Base-by-base conservation (phyloP, 2,329 filamentous ascomycete genomes). In the Rugonectria rugulosa region DNA sequence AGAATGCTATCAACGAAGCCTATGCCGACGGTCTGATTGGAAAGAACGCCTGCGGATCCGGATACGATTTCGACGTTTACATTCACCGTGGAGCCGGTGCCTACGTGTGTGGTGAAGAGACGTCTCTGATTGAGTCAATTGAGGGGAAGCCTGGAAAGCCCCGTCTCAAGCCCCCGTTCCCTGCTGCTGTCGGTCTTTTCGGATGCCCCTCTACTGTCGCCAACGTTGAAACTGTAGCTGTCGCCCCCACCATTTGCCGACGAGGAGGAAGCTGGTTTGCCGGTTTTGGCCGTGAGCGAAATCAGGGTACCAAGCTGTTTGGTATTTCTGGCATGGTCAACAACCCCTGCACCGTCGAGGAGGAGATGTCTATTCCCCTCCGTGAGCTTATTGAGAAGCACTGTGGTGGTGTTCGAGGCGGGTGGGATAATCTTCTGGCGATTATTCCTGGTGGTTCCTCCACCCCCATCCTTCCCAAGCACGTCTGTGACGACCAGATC, bases 81-180 rank as follows among this genome's bases (percentile, higher is more conserved):
- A 80, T 99, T 67, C 95, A 99, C 85, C 92, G 95, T 62, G 95
- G 95, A 72, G 96, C 91, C 79, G 95, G 95, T 72, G 95, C 95
- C 61, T 99, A 99, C 77, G 91, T 99, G 61, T 99, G 95, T 70
- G 95, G 95, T 68, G 95, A 99, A 79, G 95, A 99, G 79, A 99
- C 95, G 5, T 97, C 94, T 11, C 82, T 99, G 62, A 99, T 99
- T 71, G 95, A 99, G 77, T 98, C 95, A 24, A 84, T 99, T 59
- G 95, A 99, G 81, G 95, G 95, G 74, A 99, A 99, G 83, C 92
- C 94, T 38, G 95, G 95, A 77, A 99, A 99, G 85, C 95, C 95
- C 58, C 92, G 95, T 73, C 85, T 99, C 66, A 99, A 99, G 90
- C 95, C 95, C 20, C 95, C 95, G 45, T 99, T 99, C 85, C 95